Evolutionary conservation across 2,329 filamentous ascomycete species (phyloP).

Genomic region (Pseudomassariella vexata): DNA sequence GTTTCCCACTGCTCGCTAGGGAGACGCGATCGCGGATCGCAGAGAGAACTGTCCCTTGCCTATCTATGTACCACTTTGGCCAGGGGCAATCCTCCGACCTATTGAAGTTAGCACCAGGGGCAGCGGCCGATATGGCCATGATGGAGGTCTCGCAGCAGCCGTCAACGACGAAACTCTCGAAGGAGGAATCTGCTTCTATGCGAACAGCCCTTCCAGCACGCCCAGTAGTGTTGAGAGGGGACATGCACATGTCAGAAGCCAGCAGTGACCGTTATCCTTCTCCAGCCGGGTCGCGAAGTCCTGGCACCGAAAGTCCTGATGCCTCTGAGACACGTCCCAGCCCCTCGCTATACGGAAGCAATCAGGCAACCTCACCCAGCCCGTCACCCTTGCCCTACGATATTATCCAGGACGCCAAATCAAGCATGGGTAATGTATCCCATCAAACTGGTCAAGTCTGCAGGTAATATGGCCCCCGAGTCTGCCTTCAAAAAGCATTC

Average conservation of each 20-base stretch:
- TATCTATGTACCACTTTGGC: conserved; percentile 1
- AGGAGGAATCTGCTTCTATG: conserved; percentile 3
- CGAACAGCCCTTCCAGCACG: conserved; percentile 9
- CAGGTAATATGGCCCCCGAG: conserved; percentile 19
- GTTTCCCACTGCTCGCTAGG: too few species aligned
- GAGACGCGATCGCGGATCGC: too few species aligned
- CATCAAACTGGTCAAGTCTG: conserved; percentile 24
- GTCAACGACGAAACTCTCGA: conserved; percentile 1
- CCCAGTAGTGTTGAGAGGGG: conserved; percentile 2
- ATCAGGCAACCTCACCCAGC: conserved; percentile 7
- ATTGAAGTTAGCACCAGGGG: too few species aligned
- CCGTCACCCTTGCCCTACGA: conserved; percentile 7
- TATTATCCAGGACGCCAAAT: conserved; percentile 4
- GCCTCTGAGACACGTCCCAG: conserved; percentile 5
- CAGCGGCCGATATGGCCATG: too few species aligned
- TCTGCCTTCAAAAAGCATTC: background rate
- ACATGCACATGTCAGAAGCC: conserved; percentile 3
- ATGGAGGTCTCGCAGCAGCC: conserved; percentile 6
- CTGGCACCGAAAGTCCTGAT: conserved; percentile 6
- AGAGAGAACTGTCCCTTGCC: background rate
- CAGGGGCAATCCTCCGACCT: too few species aligned
- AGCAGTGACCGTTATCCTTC: conserved; percentile 6
- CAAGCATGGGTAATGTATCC: conserved; percentile 8
- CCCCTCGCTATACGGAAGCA: conserved; percentile 4
- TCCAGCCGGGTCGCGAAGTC: conserved; percentile 9